Evolutionary conservation across 352 stramenopile genomes (phyloP).

Genomic region (Detonula confervacea): DNA sequence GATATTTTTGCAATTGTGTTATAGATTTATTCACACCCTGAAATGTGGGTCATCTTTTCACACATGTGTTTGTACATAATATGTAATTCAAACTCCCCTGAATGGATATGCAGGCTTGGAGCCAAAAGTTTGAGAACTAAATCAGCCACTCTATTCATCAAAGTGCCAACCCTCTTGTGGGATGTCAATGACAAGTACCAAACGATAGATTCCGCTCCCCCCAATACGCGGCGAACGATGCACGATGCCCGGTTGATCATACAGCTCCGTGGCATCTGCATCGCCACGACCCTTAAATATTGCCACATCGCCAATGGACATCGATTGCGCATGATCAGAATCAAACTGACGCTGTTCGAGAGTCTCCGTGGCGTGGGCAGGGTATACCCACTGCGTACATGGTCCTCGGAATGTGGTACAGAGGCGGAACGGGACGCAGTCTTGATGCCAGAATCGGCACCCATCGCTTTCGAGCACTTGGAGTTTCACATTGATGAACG

Average conservation of each 20-base stretch:
- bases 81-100: no score
- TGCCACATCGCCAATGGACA: slow-evolving; percentile 13
- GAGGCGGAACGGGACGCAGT: slow-evolving; percentile 14
- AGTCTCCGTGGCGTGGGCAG: background rate
- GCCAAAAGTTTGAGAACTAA: no score
- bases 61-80: no score
- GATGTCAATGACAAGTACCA: slow-evolving; percentile 26
- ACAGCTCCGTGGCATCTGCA: background rate
- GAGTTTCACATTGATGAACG: slow-evolving; percentile 14
- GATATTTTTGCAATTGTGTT: no score
- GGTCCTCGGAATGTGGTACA: slow-evolving; percentile 14
- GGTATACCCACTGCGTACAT: slow-evolving; percentile 17
- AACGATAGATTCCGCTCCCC: slow-evolving; percentile 4
- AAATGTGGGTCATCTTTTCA: no score
- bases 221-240: slow-evolving; percentile 18
- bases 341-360: slow-evolving; percentile 3
- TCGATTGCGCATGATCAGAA: slow-evolving; percentile 25
- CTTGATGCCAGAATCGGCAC: slow-evolving; percentile 31
- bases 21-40: no score
- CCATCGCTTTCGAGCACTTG: slow-evolving; percentile 9
- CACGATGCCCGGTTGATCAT: slow-evolving; percentile 17
- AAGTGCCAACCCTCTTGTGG: slow-evolving; percentile 27
- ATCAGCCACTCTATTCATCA: no score
- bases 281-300: slow-evolving; percentile 29
- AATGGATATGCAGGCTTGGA: no score